phyloP scores from a whole-genome alignment of 2,329 filamentous ascomycete species.

The Penicillium palitans region DNA sequence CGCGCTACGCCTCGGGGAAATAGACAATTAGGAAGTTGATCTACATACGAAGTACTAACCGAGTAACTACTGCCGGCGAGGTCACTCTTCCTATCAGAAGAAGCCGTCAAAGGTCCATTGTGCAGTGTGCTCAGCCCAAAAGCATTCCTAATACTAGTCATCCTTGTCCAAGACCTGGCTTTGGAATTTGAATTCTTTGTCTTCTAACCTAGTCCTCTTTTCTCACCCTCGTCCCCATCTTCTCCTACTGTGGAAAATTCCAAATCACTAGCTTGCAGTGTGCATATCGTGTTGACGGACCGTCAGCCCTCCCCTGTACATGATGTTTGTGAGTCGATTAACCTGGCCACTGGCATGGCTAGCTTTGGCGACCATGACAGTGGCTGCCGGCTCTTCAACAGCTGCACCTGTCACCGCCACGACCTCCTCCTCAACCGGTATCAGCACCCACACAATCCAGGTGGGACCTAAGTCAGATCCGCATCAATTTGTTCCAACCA shows the following conservation, averaged over 20 bases:
- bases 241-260: not conserved
- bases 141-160: not conserved
- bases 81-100: not conserved
- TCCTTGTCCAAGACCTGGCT: not conserved
- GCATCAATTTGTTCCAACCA: slow-evolving; percentile 35
- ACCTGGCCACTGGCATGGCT: slow-evolving; percentile 6
- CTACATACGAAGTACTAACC: not conserved
- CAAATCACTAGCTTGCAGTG: not conserved
- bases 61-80: not conserved
- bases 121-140: not conserved
- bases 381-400: not conserved
- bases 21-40: not conserved
- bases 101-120: not conserved
- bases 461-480: slow-evolving; percentile 36
- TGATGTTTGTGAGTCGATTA: slow-evolving; percentile 7
- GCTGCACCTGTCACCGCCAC: not conserved
- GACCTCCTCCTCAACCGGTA: slow-evolving; percentile 20
- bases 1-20: not conserved
- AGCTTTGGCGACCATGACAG: slow-evolving; percentile 3
- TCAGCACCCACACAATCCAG: slow-evolving; percentile 34
- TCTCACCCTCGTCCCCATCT: not conserved
- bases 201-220: not conserved
- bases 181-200: slow-evolving; percentile 4
- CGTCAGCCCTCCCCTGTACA: not conserved
- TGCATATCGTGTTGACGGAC: not conserved